These are phyloP conservation scores for Coccinonectria pachysandricola DNA, from an alignment of 2,329 filamentous ascomycete species.

Conservation along the genomic window DNA sequence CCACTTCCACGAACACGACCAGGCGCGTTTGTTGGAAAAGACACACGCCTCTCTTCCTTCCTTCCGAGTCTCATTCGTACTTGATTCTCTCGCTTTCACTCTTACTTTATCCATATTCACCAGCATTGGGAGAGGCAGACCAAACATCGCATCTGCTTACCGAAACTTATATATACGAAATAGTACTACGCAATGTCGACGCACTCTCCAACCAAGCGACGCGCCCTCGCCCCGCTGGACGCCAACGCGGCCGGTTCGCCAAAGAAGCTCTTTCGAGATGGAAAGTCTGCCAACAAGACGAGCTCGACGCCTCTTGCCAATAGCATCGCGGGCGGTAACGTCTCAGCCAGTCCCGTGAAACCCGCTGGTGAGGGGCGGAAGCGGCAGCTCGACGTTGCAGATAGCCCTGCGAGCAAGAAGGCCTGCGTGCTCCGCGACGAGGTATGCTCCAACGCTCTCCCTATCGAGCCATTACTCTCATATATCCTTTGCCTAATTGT, in stretches of 20 bases:
- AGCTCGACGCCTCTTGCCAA: too few species aligned
- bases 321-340: too few species aligned
- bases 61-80: too few species aligned
- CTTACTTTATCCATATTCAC: too few species aligned
- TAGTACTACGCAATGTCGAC: constrained; percentile 20
- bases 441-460: constrained; percentile 13
- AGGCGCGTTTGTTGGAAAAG: too few species aligned
- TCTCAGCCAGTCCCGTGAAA: constrained; percentile 15
- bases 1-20: too few species aligned
- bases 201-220: constrained; percentile 34
- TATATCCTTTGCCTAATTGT: constrained; percentile 1
- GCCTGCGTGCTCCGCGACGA: constrained; percentile 23
- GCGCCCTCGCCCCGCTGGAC: constrained; percentile 37
- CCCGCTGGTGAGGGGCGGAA: constrained; percentile 19
- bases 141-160: too few species aligned
- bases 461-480: too few species aligned
- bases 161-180: too few species aligned
- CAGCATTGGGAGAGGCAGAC: too few species aligned
- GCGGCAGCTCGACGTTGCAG: constrained; percentile 14
- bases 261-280: constrained; percentile 15
- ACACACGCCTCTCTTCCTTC: too few species aligned
- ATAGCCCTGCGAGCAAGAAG: constrained; percentile 22
- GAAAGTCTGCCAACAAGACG: constrained; percentile 7
- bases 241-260: constrained; percentile 30
- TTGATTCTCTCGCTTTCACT: too few species aligned